Percentiles rank a stretch among this genome's conserved stretches.
Evolutionary conservation across 2,329 filamentous ascomycete genomes (phyloP).

Genomic region (Cladophialophora chaetospira): DNA sequence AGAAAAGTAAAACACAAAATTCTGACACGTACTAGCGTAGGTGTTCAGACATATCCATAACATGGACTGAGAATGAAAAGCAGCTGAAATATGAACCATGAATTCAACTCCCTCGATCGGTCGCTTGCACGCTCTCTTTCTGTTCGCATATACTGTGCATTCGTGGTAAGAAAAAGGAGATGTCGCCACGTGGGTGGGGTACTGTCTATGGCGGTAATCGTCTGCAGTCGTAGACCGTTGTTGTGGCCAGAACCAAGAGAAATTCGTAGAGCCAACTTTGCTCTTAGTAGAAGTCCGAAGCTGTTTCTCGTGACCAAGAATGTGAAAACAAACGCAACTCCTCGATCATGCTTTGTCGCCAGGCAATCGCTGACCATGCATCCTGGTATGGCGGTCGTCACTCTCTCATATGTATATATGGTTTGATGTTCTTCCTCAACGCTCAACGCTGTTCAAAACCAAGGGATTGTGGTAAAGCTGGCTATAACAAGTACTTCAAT

Average conservation of each 20-base stretch:
- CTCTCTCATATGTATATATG: not conserved
- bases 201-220: slow-evolving; percentile 26
- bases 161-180: slow-evolving; percentile 27
- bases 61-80: slow-evolving; percentile 4
- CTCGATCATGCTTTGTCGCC: slow-evolving; percentile 23
- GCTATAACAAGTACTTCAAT: slow-evolving; percentile 12
- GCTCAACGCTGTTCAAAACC: slow-evolving; percentile 19
- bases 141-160: slow-evolving; percentile 20
- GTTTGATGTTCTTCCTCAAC: slow-evolving; percentile 8
- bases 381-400: slow-evolving; percentile 12
- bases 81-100: slow-evolving; percentile 8
- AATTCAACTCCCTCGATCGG: slow-evolving; percentile 6
- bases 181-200: slow-evolving; percentile 27
- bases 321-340: slow-evolving; percentile 19
- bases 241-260: slow-evolving; percentile 21
- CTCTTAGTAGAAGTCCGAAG: slow-evolving; percentile 19
- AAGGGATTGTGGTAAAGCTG: slow-evolving; percentile 23
- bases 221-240: slow-evolving; percentile 17
- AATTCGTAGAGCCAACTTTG: slow-evolving; percentile 24
- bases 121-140: slow-evolving; percentile 17
- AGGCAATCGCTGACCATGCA: slow-evolving; percentile 12
- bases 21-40: slow-evolving; percentile 7
- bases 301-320: slow-evolving; percentile 15
- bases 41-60: slow-evolving; percentile 1
- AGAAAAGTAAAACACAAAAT: slow-evolving; percentile 4